These are phyloP conservation scores for Phytophthora ramorum DNA, from an alignment of 352 stramenopile genomes.

Conservation along the genomic window DNA sequence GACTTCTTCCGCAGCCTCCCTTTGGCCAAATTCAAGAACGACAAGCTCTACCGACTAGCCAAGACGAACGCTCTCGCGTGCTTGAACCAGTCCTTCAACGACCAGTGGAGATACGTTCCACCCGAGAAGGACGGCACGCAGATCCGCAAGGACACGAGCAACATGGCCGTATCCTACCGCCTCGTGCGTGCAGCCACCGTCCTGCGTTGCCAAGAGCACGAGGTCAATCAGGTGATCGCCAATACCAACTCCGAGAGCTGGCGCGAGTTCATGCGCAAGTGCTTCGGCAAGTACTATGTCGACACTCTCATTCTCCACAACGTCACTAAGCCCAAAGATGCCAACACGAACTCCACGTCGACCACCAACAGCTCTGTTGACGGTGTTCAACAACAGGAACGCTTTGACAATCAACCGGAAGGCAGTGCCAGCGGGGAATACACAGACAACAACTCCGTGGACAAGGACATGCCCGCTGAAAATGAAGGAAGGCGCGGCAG, in stretches of 20 bases:
- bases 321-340: constrained; percentile 37
- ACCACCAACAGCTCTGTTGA: constrained; percentile 19
- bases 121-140: constrained; percentile 83
- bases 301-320: constrained; percentile 82
- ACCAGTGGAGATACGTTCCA: constrained; percentile 83
- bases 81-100: constrained; percentile 78
- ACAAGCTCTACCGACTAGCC: constrained; percentile 59
- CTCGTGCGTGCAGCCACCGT: constrained; percentile 74
- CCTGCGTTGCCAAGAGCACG: constrained; percentile 76
- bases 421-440: constrained; percentile 27
- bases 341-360: constrained; percentile 9
- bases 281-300: constrained; percentile 77
- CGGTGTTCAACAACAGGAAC: constrained; percentile 9
- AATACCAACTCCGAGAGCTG: constrained; percentile 79
- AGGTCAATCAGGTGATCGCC: constrained; percentile 75
- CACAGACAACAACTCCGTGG: constrained; percentile 23
- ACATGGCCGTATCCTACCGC: constrained; percentile 69
- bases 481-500: constrained; percentile 30
- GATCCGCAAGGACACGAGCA: constrained; percentile 85
- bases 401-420: constrained; percentile 31
- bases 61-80: constrained; percentile 64
- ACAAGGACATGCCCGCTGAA: constrained; percentile 27
- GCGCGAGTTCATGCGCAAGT: constrained; percentile 80
- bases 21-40: constrained; percentile 61
- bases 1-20: constrained; percentile 80